Evolutionary conservation across 192 early-diverging fungal genomes (phyloP).

Genomic region (Rhizophlyctis rosea): DNA sequence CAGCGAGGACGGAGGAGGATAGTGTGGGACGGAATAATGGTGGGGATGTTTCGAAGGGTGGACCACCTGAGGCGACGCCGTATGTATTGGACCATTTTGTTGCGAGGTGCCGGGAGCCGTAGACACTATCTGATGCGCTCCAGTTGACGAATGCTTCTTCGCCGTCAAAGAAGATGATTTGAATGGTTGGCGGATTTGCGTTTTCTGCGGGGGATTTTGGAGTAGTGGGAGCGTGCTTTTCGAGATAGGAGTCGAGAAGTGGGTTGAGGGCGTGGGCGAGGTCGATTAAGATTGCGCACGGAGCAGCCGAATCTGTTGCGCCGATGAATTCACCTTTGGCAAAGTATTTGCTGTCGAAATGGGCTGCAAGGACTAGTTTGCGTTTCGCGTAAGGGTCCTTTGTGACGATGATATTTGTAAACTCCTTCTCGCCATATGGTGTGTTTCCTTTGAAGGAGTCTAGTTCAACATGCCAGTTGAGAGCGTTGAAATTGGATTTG

Average conservation of each 20-base stretch:
- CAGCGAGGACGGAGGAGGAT: constrained; percentile 55
- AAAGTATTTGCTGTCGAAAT: constrained; percentile 89
- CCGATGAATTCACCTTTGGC: constrained; percentile 68
- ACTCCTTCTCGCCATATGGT: constrained; percentile 68
- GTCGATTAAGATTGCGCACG: constrained; percentile 87
- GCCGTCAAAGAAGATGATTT: constrained; percentile 95
- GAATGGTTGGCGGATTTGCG: constrained; percentile 73
- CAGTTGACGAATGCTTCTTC: constrained; percentile 86
- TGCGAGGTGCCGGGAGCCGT: constrained; percentile 87
- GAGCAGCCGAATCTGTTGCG: constrained; percentile 87
- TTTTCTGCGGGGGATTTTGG: too few relatives aligned
- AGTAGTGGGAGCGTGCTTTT: too few relatives aligned
- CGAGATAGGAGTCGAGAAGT: constrained; percentile 30
- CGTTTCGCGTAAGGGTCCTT: constrained; percentile 69
- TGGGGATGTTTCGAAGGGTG: too few relatives aligned
- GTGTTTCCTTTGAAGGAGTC: constrained; percentile 76
- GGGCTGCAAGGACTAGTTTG: constrained; percentile 83
- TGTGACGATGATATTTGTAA: constrained; percentile 89
- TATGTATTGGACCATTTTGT: constrained; percentile 62
- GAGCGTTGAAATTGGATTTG: constrained; percentile 54
- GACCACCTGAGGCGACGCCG: too few relatives aligned
- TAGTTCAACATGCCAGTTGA: constrained; percentile 76
- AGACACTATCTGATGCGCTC: constrained; percentile 77
- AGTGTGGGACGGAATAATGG: too few relatives aligned
- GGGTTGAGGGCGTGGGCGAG: constrained; percentile 68